phyloP scores from a whole-genome alignment of 306 rosid genomes.

The Casuarina equisetifolia region DNA sequence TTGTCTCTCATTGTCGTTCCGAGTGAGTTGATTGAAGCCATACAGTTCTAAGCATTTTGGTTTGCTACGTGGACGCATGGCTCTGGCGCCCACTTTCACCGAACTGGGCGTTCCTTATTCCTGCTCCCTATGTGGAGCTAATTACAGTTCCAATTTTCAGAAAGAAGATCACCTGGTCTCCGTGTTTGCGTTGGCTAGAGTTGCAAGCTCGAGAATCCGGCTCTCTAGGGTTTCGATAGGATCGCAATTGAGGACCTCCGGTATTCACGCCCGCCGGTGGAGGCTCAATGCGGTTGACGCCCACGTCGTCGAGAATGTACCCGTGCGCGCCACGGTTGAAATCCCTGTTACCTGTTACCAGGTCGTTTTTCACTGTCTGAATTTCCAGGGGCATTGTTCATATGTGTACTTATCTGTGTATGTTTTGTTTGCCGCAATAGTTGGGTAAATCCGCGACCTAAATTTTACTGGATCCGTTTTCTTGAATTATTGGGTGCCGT shows the following conservation, averaged over 20 bases:
- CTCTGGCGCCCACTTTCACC: constrained; percentile 5
- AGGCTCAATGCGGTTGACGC: constrained; percentile 56
- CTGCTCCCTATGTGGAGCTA: constrained; percentile 32
- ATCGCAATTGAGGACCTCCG: constrained; percentile 34
- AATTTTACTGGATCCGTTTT: not conserved
- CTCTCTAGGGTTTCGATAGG: constrained; percentile 38
- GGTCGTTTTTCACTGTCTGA: constrained; percentile 44
- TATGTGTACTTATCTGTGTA: not conserved
- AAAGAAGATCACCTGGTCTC: constrained; percentile 31
- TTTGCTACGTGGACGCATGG: not conserved
- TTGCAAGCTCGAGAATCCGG: constrained; percentile 4
- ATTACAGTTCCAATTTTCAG: constrained; percentile 4
- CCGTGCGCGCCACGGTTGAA: constrained; percentile 47
- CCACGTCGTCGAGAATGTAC: constrained; percentile 43
- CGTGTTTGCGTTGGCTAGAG: constrained; percentile 33
- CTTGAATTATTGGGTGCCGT: not conserved
- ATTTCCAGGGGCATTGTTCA: not conserved
- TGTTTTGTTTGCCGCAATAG: not conserved
- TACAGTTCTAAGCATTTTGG: not conserved
- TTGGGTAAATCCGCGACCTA: not conserved
- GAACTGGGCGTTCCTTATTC: constrained; percentile 42
- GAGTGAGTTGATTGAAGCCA: not conserved
- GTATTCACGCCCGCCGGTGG: constrained; percentile 39
- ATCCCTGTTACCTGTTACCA: constrained; percentile 85
- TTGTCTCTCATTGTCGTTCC: not conserved